These are phyloP conservation scores for Triangularia verruculosa DNA, from an alignment of 2,329 filamentous ascomycete species.

Conservation along the genomic window DNA sequence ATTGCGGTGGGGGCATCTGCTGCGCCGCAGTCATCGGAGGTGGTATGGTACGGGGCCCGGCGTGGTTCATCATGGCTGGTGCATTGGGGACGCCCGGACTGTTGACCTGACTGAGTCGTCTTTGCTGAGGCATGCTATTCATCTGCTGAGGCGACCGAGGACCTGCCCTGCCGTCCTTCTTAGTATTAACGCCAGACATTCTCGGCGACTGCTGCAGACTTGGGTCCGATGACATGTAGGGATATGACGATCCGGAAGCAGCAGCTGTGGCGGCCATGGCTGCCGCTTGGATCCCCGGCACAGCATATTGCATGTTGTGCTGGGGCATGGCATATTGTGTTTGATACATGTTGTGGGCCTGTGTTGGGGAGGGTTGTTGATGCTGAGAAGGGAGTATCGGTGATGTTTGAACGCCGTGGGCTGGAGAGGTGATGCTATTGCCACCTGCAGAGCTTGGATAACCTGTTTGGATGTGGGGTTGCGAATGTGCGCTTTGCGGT, in stretches of 20 bases:
- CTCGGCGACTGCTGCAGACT: slow-evolving; percentile 73
- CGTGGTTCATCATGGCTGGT: slow-evolving; percentile 73
- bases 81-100: slow-evolving; percentile 72
- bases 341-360: slow-evolving; percentile 75
- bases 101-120: slow-evolving; percentile 73
- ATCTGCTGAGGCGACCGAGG: slow-evolving; percentile 76
- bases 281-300: slow-evolving; percentile 80
- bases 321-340: slow-evolving; percentile 72
- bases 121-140: slow-evolving; percentile 52
- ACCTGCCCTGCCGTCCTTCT: slow-evolving; percentile 63
- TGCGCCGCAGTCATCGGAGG: slow-evolving; percentile 62
- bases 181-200: slow-evolving; percentile 65
- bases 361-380: slow-evolving; percentile 62
- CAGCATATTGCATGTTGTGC: slow-evolving; percentile 76
- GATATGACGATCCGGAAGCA: slow-evolving; percentile 76
- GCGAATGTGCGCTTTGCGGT: slow-evolving; percentile 61
- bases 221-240: slow-evolving; percentile 69
- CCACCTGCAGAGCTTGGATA: slow-evolving; percentile 57
- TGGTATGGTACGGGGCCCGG: slow-evolving; percentile 50
- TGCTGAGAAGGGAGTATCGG: slow-evolving; percentile 78
- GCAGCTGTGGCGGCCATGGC: slow-evolving; percentile 91
- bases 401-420: slow-evolving; percentile 69
- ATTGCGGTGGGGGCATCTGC: slow-evolving; percentile 66
- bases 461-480: slow-evolving; percentile 55
- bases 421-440: slow-evolving; percentile 69